Evolutionary conservation across 2,329 filamentous ascomycete genomes (phyloP).

Genomic region (Triangularia verruculosa): DNA sequence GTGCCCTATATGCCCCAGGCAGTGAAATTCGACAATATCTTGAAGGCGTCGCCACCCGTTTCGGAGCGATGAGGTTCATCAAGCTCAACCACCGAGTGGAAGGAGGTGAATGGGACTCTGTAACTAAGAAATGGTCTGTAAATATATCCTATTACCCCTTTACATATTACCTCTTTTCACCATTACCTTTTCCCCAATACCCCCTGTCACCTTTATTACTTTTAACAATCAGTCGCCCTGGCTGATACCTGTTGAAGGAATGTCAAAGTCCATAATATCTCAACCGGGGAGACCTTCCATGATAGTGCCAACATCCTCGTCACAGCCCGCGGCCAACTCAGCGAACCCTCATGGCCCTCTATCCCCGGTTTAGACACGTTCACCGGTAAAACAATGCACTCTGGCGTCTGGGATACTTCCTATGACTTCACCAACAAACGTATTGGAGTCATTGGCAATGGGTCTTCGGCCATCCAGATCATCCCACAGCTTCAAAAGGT

Average conservation of each 20-base stretch:
- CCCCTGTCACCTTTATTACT: not conserved
- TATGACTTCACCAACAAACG: slow-evolving; percentile 47
- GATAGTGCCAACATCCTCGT: slow-evolving; percentile 42
- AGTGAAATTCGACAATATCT: slow-evolving; percentile 51
- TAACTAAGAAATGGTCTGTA: slow-evolving; percentile 39
- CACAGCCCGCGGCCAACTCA: slow-evolving; percentile 42
- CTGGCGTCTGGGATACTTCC: slow-evolving; percentile 43
- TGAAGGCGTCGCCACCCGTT: slow-evolving; percentile 44
- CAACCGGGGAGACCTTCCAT: slow-evolving; percentile 37
- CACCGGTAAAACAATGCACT: slow-evolving; percentile 44
- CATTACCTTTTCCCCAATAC: not conserved
- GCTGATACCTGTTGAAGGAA: slow-evolving; percentile 26
- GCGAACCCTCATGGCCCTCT: slow-evolving; percentile 43
- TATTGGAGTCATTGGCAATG: slow-evolving; percentile 51
- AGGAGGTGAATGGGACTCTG: slow-evolving; percentile 41
- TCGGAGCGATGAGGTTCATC: slow-evolving; percentile 46
- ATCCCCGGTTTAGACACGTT: slow-evolving; percentile 42
- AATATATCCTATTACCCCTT: not conserved
- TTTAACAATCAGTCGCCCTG: no score
- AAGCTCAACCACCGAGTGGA: slow-evolving; percentile 42
- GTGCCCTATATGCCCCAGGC: slow-evolving; percentile 47
- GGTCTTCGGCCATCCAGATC: slow-evolving; percentile 53
- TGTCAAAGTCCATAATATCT: slow-evolving; percentile 34
- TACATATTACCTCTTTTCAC: not conserved
- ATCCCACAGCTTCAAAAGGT: slow-evolving; percentile 46